These are phyloP conservation scores for Pleurotus ostreatus DNA, from an alignment of 768 basidiomycete genomes.

Conservation along the genomic window DNA sequence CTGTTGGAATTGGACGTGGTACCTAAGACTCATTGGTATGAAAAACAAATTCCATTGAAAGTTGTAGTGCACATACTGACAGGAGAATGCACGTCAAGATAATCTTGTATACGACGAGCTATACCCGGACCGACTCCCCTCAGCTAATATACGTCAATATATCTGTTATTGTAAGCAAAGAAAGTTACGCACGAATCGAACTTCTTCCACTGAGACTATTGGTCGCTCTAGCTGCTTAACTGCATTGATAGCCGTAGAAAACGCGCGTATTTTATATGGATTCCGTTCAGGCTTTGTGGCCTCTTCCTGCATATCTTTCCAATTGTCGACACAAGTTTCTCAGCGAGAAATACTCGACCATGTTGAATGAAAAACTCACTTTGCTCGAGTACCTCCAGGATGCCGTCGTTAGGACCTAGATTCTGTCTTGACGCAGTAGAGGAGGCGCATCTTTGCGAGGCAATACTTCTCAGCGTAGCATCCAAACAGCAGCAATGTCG, in stretches of 20 bases:
- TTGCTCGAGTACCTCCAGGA: constrained; percentile 36
- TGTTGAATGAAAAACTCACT: constrained; percentile 25
- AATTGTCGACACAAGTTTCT: not conserved
- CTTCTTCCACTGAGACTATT: constrained; percentile 39
- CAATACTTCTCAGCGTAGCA: too few relatives aligned
- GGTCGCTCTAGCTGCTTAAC: constrained; percentile 36
- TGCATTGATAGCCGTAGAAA: constrained; percentile 40
- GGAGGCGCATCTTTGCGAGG: not conserved
- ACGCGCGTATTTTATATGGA: constrained; percentile 47
- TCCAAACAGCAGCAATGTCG: not conserved
- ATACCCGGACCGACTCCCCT: constrained; percentile 39
- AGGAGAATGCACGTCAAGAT: constrained; percentile 26
- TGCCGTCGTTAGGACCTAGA: constrained; percentile 28
- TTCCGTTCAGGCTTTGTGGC: constrained; percentile 31
- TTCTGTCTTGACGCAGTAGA: not conserved
- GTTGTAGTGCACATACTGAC: constrained; percentile 22
- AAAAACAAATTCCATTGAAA: not conserved
- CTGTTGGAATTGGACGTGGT: not conserved
- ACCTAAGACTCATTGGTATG: not conserved
- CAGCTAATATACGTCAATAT: constrained; percentile 17
- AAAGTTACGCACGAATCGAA: constrained; percentile 25
- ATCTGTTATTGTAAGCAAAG: not conserved
- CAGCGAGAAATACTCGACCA: not conserved
- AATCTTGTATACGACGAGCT: constrained; percentile 40
- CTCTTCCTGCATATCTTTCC: constrained; percentile 41